These are phyloP conservation scores for Trichosporon asahii DNA, from an alignment of 1,284 basidiomycete species.

Conservation along the genomic window DNA sequence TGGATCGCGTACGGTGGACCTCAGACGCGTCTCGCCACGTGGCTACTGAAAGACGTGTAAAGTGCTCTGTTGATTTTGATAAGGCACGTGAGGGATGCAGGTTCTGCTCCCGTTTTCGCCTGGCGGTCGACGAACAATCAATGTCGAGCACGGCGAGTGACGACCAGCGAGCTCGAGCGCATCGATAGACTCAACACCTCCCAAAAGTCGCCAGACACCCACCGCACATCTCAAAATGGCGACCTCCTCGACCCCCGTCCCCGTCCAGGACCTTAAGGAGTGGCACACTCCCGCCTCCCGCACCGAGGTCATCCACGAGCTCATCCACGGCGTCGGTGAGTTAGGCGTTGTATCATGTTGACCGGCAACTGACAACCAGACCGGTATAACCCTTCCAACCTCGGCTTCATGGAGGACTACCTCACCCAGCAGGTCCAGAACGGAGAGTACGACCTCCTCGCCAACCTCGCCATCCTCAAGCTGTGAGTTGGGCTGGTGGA, in stretches of 20 bases:
- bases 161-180: conserved; percentile 9
- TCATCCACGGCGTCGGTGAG: conserved; percentile 87
- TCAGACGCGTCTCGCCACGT: conserved; percentile 11
- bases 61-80: background rate
- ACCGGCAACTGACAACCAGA: conserved; percentile 57
- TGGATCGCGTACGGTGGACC: background rate
- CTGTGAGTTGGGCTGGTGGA: conserved; percentile 55
- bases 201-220: conserved; percentile 18
- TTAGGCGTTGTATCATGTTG: conserved; percentile 15
- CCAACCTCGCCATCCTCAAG: conserved; percentile 78
- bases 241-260: conserved; percentile 32
- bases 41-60: background rate
- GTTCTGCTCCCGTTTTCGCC: conserved; percentile 9
- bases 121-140: conserved; percentile 1
- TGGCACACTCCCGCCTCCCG: conserved; percentile 64
- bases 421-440: conserved; percentile 85
- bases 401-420: conserved; percentile 89
- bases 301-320: conserved; percentile 78
- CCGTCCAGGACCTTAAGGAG: conserved; percentile 39
- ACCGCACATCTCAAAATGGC: conserved; percentile 31
- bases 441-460: conserved; percentile 87
- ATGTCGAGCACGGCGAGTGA: background rate
- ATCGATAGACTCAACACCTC: background rate
- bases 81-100: background rate
- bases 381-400: conserved; percentile 92